Evolutionary conservation across 1,284 basidiomycete species (phyloP), one percentile per base, ranked within the genome.

Genomic region (Naganishia cerealis): DNA sequence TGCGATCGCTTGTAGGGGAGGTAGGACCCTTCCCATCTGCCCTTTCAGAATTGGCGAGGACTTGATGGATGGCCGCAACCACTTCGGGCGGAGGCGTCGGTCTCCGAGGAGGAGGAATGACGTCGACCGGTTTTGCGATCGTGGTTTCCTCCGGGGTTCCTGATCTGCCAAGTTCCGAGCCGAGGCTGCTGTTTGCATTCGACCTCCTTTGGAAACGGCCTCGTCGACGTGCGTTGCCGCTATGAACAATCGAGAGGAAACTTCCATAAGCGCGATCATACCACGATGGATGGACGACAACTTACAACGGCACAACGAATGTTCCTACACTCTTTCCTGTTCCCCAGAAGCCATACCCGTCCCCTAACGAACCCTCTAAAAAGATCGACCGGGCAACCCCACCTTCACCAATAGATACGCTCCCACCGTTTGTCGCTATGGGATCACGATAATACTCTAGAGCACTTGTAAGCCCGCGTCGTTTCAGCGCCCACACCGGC

Each of bases 401-500:
- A 2, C 75, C 77, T 4, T 61, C 63, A 15, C 74, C 75, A 26
- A 78, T 73, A 29, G 76, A 73, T 33, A 81, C 75, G 57, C 73
- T 75, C 1, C 71, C 78, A 2, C 79, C 79, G 1, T 48, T 57
- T 3, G 75, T 77, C 33, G 62, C 67, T 1, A 65, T 67, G 18
- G 78, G 76, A 42, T 75, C 66, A 10, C 74, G 67, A n/a, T 78
- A 69, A 59, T 77, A 77, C 59, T 76, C 75, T 10, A 71, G 57
- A 2, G 75, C 75, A 3, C 67, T 67, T 18, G 71, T 70, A 4
- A 80, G 67, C 0, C 73, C 75, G 26, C 70, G 57, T 29, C 75
- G 68, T 3, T 74, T 77, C n/a, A 74, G 58, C 0, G 78, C 74
- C 78, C 79, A 80, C 1, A 78, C 73, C 0, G 78, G 77, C n/a